These are phyloP conservation scores for Tolypocladium pustulatum DNA, from an alignment of 2,329 filamentous ascomycete species.

Conservation along the genomic window DNA sequence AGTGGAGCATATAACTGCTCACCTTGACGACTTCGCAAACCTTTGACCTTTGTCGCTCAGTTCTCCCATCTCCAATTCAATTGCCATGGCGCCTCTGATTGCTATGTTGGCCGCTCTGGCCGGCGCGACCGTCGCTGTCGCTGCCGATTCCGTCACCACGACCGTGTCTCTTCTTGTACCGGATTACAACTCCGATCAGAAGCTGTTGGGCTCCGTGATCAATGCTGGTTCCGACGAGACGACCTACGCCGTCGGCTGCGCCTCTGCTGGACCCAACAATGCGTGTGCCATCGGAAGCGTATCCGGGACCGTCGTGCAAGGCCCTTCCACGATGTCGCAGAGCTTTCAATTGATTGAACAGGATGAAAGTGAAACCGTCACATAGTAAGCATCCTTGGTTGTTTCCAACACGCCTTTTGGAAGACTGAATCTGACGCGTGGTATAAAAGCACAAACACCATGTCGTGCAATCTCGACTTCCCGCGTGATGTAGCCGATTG, in stretches of 20 bases:
- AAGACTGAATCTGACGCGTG: neutral
- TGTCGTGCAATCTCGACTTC: neutral
- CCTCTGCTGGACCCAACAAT: neutral
- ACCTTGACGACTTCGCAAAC: neutral
- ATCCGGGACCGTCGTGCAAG: neutral
- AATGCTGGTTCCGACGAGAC: neutral
- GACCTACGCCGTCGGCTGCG: neutral
- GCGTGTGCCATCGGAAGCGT: neutral
- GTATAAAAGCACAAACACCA: neutral
- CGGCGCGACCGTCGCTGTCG: neutral
- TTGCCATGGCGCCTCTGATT: neutral
- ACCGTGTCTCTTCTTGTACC: neutral
- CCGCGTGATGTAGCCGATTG: neutral
- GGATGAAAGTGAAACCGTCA: neutral
- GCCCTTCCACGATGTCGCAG: neutral
- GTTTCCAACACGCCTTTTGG: neutral
- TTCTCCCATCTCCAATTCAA: neutral
- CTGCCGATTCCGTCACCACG: neutral
- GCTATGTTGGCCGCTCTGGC: neutral
- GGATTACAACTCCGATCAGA: neutral
- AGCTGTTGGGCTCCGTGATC: neutral
- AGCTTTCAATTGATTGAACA: neutral
- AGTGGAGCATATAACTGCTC: neutral
- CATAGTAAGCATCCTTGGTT: neutral
- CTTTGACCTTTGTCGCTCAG: neutral